Percentiles rank a stretch among this genome's conserved stretches.
Evolutionary conservation across 306 rosid species (phyloP).

Genomic region (Malus domestica): DNA sequence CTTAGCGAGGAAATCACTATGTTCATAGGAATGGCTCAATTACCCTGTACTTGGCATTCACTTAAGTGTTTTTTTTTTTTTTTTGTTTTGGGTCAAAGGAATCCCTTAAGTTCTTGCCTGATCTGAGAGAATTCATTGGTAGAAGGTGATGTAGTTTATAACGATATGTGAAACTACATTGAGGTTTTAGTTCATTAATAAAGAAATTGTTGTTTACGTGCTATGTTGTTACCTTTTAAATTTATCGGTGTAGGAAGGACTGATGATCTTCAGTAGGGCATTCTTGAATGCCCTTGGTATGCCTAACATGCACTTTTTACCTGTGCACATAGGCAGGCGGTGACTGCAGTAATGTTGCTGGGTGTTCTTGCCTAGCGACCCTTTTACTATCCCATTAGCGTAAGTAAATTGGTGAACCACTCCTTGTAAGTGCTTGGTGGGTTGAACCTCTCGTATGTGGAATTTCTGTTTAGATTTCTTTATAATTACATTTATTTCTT

Average conservation of each 20-base stretch:
- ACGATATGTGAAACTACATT: neutral
- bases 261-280: conserved; percentile 4
- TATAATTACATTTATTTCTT: neutral
- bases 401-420: conserved; percentile 17
- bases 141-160: neutral
- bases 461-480: neutral
- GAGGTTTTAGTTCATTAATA: neutral
- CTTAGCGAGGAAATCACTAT: neutral
- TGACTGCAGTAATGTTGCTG: conserved; percentile 14
- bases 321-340: conserved; percentile 12
- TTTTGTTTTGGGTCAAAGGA: no score
- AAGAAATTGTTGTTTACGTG: neutral
- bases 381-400: conserved; percentile 20
- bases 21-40: neutral
- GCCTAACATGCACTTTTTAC: conserved; percentile 3
- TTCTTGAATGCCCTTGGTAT: conserved; percentile 10
- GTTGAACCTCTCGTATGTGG: conserved; percentile 1
- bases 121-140: neutral
- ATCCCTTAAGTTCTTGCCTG: neutral
- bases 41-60: neutral
- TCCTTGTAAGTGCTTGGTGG: conserved; percentile 21
- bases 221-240: neutral
- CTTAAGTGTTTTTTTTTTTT: neutral
- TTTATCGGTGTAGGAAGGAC: neutral
- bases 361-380: conserved; percentile 23